Percentiles rank a stretch among this genome's conserved stretches.
These are phyloP conservation scores for Leccinum incarnatum DNA, from an alignment of 768 basidiomycete species.

Conservation along the genomic window DNA sequence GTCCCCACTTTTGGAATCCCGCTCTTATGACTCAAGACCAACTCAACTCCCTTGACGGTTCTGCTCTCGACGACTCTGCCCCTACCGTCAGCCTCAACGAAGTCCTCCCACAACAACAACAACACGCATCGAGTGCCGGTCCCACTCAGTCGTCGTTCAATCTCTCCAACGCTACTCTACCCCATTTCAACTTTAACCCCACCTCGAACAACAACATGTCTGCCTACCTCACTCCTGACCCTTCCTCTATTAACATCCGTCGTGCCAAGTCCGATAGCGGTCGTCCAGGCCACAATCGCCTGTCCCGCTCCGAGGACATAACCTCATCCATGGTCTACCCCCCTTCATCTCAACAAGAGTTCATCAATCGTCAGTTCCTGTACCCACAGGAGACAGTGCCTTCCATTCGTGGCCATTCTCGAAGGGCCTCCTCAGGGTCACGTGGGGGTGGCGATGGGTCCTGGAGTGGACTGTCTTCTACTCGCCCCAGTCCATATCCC, in stretches of 20 bases:
- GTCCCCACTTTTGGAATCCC: conserved; percentile 53
- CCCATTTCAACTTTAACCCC: conserved; percentile 37
- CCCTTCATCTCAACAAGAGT: conserved; percentile 40
- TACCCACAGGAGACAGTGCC: conserved; percentile 39
- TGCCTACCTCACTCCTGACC: conserved; percentile 38
- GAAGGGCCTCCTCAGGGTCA: conserved; percentile 43
- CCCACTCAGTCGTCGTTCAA: conserved; percentile 29
- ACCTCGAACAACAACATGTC: conserved; percentile 34
- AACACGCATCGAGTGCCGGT: conserved; percentile 24
- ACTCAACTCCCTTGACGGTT: conserved; percentile 32
- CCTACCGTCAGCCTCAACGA: conserved; percentile 31
- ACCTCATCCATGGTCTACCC: conserved; percentile 31
- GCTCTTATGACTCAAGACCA: conserved; percentile 38
- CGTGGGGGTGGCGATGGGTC: conserved; percentile 27
- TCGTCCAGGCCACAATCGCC: conserved; percentile 46
- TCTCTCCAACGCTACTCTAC: conserved; percentile 22
- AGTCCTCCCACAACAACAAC: conserved; percentile 27
- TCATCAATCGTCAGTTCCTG: conserved; percentile 43
- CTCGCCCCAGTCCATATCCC: conserved; percentile 61
- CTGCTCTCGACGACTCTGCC: conserved; percentile 38
- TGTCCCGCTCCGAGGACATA: conserved; percentile 64
- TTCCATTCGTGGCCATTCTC: conserved; percentile 40
- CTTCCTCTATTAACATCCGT: conserved; percentile 38
- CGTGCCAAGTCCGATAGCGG: conserved; percentile 48
- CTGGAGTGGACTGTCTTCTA: conserved; percentile 36